Base-by-base conservation (phyloP, 257 asterid species). In the Cordia subcordata region DNA sequence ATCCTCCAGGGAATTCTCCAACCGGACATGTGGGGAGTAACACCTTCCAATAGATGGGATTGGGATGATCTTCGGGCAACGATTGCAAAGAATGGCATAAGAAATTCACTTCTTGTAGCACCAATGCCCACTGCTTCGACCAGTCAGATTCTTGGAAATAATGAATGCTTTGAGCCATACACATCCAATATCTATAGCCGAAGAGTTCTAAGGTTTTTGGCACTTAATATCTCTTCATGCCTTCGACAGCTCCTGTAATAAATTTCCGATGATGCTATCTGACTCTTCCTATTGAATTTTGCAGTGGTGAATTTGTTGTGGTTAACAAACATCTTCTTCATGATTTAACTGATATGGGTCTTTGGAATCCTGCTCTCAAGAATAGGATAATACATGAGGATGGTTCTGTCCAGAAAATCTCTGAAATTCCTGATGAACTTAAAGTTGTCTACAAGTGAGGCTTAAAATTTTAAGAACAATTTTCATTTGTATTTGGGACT, bases 91-190 rank as follows among this genome's bases (percentile, higher is more conserved):
- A 72, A 79, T 66, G 98, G 98, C 51, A 80, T 86, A 11, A 79
- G 96, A 66, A 88, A 88, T 78, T 92, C 99, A 58, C 95, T 92
- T 70, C 96, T 92, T 27, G 59, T 92, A 46, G 94, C 99, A 40
- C 96, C 99, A 11, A 92, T 88, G 98, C 98, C 98, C 32, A 92
- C 96, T 76, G 98, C 98, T 66, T 86, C 99, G 14, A 92, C 99
- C 10, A 92, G 99, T 80, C 96, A 92, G 72, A 92, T 92, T 77
- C 99, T 92, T 68, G 99, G 99, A 60, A 92, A 92, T 53, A 92
- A 88, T 57, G 96, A 88, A 76, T 92, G 96, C 75, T 92, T 92
- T 78, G 98, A 92, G 65, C 96, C 98, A 33, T 92, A 92, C 72
- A 92, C 98, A 27, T 88, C 95, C 61, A 92, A 88, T 68, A 92